phyloP scores from a whole-genome alignment of 2,329 filamentous ascomycete genomes.

The Rutstroemia sydowiana region DNA sequence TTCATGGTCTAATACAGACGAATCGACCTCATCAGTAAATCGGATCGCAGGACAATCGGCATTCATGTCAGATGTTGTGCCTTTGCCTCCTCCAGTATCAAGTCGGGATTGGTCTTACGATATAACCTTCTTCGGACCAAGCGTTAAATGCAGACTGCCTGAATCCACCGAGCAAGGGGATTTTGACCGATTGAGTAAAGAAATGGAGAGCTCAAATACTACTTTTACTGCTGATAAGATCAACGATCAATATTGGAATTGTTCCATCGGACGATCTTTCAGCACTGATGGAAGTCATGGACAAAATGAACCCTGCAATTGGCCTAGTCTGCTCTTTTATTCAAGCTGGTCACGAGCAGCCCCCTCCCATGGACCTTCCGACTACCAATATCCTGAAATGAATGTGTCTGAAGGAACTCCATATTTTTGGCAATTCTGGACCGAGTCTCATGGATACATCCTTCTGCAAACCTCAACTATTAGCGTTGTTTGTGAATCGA shows the following conservation, averaged over 20 bases:
- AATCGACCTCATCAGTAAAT: no score
- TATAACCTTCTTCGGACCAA: slow-evolving; percentile 15
- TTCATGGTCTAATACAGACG: no score
- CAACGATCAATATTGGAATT: no score
- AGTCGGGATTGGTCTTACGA: slow-evolving; percentile 10
- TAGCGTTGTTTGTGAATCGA: neutral
- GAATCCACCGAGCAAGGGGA: neutral
- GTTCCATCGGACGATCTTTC: neutral
- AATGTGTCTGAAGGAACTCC: no score
- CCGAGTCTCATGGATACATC: neutral
- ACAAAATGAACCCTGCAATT: no score
- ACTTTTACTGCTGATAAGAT: neutral
- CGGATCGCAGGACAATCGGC: slow-evolving; percentile 5
- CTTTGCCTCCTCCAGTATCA: slow-evolving; percentile 1
- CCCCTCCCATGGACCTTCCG: no score
- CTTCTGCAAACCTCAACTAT: neutral
- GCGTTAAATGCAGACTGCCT: slow-evolving; percentile 7
- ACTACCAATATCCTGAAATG: no score
- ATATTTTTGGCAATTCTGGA: neutral
- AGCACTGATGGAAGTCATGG: no score
- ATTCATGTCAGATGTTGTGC: slow-evolving; percentile 2
- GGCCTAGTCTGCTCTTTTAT: no score
- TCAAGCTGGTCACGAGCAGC: no score
- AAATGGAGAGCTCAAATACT: neutral
- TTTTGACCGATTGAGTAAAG: no score